Base-by-base conservation (phyloP, 805 yeast species). In the Kuraishia piskuri region DNA sequence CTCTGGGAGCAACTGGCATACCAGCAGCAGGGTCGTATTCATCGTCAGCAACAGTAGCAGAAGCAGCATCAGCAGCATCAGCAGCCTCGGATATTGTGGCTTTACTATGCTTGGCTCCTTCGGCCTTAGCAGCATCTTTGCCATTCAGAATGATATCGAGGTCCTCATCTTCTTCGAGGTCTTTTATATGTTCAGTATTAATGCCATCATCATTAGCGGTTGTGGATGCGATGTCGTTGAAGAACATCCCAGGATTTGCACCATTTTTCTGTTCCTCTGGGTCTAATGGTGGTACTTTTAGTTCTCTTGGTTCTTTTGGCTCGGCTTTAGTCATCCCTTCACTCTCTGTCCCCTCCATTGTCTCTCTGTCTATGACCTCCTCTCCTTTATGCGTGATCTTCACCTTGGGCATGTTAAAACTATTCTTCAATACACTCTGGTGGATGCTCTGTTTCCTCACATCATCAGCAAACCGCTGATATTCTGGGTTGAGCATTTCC, bases 371-470 rank as follows among this genome's bases (percentile, higher is more conserved):
- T 5, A 88, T 76, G n/a, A 87, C 66, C 62, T 87, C 91, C 56
- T 90, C 96, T 23, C 97, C 96, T 65, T 86, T 88, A 65, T 90
- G 96, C 2, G 96, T 88, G 61, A 90, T 76, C 59, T 89, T 76
- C 58, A 88, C 80, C 48, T 83, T 76, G 19, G 90, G 90, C 31
- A 75, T 80, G 40, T 78, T 80, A 22, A 68, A 76, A 6, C 47
- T 49, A 36, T 56, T 59, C 47, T 83, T 83, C 50, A 90, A 69
- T 14, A 90, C 86, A 19, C 87, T 77, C 53, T 86, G 83, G 25
- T 82, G 74, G 53, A 88, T 80, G 36, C 85, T 79, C 64, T 87
- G 87, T 55, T 79, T 80, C 51, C 86, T 79, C 10, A 88, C 88
- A 50, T 80, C 79, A 57, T 84, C 86, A 19, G 90, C 91, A 54